Evolutionary conservation across 2,329 filamentous ascomycete species (phyloP), one percentile per base, ranked within the genome.

Genomic region (Cladosporium sp.): DNA sequence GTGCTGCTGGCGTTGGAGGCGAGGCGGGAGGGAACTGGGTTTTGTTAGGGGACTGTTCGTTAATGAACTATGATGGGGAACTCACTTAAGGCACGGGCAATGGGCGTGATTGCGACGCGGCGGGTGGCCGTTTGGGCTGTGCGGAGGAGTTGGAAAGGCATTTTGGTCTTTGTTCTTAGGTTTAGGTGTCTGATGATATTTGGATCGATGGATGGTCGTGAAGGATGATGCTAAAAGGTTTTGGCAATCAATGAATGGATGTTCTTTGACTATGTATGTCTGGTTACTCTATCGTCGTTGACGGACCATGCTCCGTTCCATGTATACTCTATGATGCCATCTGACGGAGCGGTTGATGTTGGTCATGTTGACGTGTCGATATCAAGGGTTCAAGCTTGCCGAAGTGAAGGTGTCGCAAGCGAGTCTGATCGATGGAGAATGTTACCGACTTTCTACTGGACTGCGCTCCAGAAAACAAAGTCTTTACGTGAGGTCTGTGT

Each of bases 101-200:
- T n/a, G 16, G 43, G 26, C 18, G 58, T 26, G 13, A 28, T 16
- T 30, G 58, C 43, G 6, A 32, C 25, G 8, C 58, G 43, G 16
- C 58, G 39, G 58, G 26, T 49, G 8, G 58, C 58, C 18, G 13
- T 39, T 13, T 34, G 58, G 26, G 58, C 26, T 25, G 39, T 60
- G 16, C 58, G 58, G 43, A 60, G 43, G 58, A 60, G 58, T 49
- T 60, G 58, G 39, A 49, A 60, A 16, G 58, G 26, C 28, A 60
- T 60, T 32, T 18, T 59, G 18, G 23, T n/a, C 3, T 13, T 25
- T 2, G 18, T 21, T 46, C 3, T 34, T n/a, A 5, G 10, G 23
- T 56, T 14, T 34, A 3, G 4, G 10, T n/a, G 28, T 23, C 25
- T 56, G n/a, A 13, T 56, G n/a, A 23, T 56, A 6, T 5, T 56